Evolutionary conservation across 768 basidiomycete genomes (phyloP).

Genomic region (Hysterangium stoloniferum): DNA sequence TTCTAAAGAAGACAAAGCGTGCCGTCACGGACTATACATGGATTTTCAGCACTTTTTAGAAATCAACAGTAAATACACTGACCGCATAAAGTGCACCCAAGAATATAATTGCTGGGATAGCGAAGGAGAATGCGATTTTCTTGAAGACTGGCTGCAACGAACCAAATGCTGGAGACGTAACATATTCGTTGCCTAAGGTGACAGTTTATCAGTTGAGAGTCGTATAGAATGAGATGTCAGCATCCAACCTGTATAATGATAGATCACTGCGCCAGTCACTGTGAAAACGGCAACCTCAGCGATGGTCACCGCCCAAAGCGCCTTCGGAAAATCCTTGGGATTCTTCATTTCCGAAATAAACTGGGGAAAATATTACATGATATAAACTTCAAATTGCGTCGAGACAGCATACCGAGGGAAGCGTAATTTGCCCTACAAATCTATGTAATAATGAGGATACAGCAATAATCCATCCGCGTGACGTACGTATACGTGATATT

Average conservation of each 20-base stretch:
- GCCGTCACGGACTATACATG: slow-evolving; percentile 30
- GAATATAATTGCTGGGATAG: slow-evolving; percentile 38
- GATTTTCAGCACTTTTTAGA: background rate
- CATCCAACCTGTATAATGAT: slow-evolving; percentile 28
- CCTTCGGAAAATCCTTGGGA: slow-evolving; percentile 40
- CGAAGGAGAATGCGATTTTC: slow-evolving; percentile 39
- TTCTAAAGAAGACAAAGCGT: slow-evolving; percentile 39
- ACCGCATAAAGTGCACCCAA: slow-evolving; percentile 39
- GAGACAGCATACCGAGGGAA: slow-evolving; percentile 29
- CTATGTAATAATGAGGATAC: background rate
- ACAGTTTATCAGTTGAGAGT: background rate
- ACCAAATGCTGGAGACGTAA: slow-evolving; percentile 37
- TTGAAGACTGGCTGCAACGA: slow-evolving; percentile 30
- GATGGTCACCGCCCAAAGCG: slow-evolving; percentile 37
- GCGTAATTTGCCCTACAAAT: slow-evolving; percentile 31
- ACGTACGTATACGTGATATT: slow-evolving; percentile 41
- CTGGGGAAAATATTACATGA: slow-evolving; percentile 14
- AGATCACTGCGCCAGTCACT: slow-evolving; percentile 37
- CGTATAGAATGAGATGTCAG: background rate
- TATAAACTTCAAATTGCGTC: background rate
- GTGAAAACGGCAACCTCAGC: slow-evolving; percentile 36
- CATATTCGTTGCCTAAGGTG: slow-evolving; percentile 33
- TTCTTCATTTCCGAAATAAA: slow-evolving; percentile 44
- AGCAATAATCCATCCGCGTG: background rate
- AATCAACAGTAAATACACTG: slow-evolving; percentile 11